Conservation (phyloP, 257 asterid genomes). For the Dorcoceras hygrometricum region DNA sequence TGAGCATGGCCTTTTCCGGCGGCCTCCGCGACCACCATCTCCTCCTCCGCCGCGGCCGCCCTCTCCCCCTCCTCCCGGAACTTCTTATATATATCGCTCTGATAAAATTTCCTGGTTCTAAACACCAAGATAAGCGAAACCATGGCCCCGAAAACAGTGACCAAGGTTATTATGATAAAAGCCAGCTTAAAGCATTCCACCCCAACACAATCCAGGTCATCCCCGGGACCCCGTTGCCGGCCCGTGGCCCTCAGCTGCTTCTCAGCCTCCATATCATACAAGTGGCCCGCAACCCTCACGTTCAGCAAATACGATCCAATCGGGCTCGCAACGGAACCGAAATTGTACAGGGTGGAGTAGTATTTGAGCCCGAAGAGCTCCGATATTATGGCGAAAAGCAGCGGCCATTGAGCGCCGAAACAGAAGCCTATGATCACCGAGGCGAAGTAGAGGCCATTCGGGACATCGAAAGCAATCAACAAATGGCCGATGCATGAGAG, state of each 20-base stretch:
- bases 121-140: constrained; percentile 35
- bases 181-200: constrained; percentile 27
- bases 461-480: constrained; percentile 29
- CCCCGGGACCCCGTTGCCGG: not conserved
- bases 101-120: constrained; percentile 54
- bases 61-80: constrained; percentile 32
- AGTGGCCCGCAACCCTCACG: constrained; percentile 26
- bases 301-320: constrained; percentile 26
- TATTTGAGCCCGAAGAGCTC: constrained; percentile 35
- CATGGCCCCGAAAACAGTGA: constrained; percentile 20
- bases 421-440: constrained; percentile 28
- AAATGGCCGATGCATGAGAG: constrained; percentile 26
- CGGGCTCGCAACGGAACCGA: constrained; percentile 32
- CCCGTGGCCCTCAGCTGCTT: constrained; percentile 24
- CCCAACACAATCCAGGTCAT: constrained; percentile 25
- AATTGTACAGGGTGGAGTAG: constrained; percentile 26
- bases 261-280: constrained; percentile 31
- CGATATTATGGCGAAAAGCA: constrained; percentile 32
- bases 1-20: not conserved
- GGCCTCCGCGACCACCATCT: not conserved
- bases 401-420: constrained; percentile 31
- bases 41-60: not conserved
- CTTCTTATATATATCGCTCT: constrained; percentile 56
- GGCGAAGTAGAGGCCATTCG: constrained; percentile 25
- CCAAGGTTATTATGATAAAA: constrained; percentile 22